Percentiles rank a stretch among this genome's conserved stretches.
Conservation (phyloP, 345 rosid species). For the Citrus maxima region DNA sequence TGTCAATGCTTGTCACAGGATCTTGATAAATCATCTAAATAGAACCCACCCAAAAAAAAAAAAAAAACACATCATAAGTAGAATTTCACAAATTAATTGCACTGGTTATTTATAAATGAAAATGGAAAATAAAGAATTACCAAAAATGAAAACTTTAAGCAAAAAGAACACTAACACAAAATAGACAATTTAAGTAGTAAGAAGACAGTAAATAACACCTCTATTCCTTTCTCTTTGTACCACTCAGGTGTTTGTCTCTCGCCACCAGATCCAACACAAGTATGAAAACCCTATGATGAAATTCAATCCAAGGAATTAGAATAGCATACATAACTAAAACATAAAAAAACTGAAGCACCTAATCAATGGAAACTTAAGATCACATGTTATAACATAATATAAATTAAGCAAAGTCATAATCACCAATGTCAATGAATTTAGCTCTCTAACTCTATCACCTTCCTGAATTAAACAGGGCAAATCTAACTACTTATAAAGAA, state of each 20-base stretch:
- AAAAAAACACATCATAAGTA: neutral
- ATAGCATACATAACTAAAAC: conserved; percentile 5
- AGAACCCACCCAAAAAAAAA: neutral
- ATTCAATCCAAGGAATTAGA: conserved; percentile 12
- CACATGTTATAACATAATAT: neutral
- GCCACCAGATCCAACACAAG: conserved; percentile 97
- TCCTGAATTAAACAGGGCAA: neutral
- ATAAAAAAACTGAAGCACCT: neutral
- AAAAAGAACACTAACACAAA: neutral
- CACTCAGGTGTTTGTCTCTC: conserved; percentile 94
- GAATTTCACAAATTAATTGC: neutral
- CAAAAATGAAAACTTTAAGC: neutral
- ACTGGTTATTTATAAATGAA: neutral
- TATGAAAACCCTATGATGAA: conserved; percentile 75
- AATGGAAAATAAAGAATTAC: neutral
- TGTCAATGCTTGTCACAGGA: conserved; percentile 69
- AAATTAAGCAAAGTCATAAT: neutral
- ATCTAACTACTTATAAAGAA: neutral
- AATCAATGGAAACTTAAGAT: neutral
- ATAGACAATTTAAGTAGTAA: neutral
- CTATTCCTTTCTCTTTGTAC: conserved; percentile 96
- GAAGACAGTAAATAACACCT: conserved; percentile 41
- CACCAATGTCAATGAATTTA: neutral
- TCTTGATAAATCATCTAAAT: conserved; percentile 75
- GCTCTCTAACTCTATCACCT: neutral